Evolutionary conservation across 495 filamentous ascomycete species (phyloP), one percentile per base, ranked within the genome.

Genomic region (Hypoxylon cercidicola): DNA sequence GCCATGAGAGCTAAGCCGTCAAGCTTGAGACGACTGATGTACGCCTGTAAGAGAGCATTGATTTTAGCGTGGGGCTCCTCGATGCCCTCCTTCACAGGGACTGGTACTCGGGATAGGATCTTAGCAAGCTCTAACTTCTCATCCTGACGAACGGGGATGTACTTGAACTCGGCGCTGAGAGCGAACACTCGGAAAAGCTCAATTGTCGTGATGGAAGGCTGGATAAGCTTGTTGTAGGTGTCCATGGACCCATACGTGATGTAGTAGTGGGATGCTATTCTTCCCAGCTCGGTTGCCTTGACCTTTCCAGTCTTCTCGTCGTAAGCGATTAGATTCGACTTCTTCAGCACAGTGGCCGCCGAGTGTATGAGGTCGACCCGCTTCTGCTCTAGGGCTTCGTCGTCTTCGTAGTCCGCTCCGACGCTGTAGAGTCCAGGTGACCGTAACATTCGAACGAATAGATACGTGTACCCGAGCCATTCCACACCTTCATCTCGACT

Each of bases 161-260:
- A 99, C 75, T 97, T 98, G 82, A 99, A 99, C 76, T 99, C 95
- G 53, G 95, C 93, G 70, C 95, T 98, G 13, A 98, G 85, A 13
- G 95, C 90, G 71, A 99, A 99, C n/a, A 98, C 88, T 9, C 95
- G 88, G 87, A 99, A 99, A 20, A 99, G 81, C 72, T 99, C 95
- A 56, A 98, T 93, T 15, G 89, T 89, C 15, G 89, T 90, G 61
- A 98, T 91, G 12, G 89, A 90, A 13, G 95, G 93, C 74, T 97
- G 93, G 28, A 99, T 91, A 62, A 98, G 90, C 68, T 90, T 91
- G 72, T 97, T 95, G 79, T 98, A 99, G 13, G 90, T 96, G 18
- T 93, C 78, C 94, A 99, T 99, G 10, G 96, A 98, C 50, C 85
- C 92, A 73, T 97, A 87, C 3, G 92, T 92, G 66, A 99, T 97